Evolutionary conservation across 1,284 basidiomycete genomes (phyloP), one percentile per base, ranked within the genome.

Genomic region (Austroboletus niveus): DNA sequence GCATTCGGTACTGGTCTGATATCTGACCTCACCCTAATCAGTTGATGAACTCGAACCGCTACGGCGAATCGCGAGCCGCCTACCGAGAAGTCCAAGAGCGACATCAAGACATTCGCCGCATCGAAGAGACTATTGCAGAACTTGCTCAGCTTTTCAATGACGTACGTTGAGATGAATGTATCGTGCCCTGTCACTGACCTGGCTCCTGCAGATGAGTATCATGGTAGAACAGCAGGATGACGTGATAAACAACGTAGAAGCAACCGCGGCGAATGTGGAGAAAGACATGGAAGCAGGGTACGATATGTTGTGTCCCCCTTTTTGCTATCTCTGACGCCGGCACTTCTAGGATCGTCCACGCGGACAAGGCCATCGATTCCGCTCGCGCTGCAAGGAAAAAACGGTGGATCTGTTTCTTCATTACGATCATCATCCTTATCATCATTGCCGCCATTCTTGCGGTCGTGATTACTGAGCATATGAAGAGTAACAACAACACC

Each of bases 131-230:
- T 8, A 76, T 99, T 49, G 85, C 85, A 14, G 95, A 99, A 71
- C 82, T 99, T 39, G 94, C 94, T 6, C 93, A 98, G 66, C 78
- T 99, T 60, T 98, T 98, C 77, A 92, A 94, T 67, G 96, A 99
- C 67, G 88, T 88, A 46, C 45, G 82, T 72, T 42, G 3, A 45
- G 24, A 12, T 7, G 12, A 15, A 41, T 45, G 29, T 47, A 47
- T 30, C 11, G 22, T 39, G 15, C 30, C 20, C 51, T 17, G 12
- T 30, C 39, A 42, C 48, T 51, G 8, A 56, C 48, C 49, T 39
- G 42, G 35, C 42, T 42, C 51, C 30, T 57, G 17, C 50, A 90
- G 87, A 92, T 94, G 85, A 85, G 86, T 59, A 86, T 95, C 63
- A 78, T 96, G 57, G 92, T 97, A 32, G 91, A 94, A 65, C 92